Evolutionary conservation across 179 eudicot genomes (phyloP).

Genomic region (Carnegiea gigantea): DNA sequence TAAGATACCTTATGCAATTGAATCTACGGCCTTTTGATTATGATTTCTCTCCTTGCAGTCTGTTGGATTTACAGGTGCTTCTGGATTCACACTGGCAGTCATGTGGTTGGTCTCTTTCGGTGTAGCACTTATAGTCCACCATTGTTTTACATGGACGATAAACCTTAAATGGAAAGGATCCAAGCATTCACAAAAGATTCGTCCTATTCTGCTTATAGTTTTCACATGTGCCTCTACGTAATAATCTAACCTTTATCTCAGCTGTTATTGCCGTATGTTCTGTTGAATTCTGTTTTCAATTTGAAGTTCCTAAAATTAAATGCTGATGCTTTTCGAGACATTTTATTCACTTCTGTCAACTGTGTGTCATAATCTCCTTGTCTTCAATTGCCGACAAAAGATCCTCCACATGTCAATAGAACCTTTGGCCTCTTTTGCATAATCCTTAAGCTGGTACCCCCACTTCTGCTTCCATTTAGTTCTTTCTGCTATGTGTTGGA

Average conservation of each 20-base stretch:
- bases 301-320: constrained; percentile 3
- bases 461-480: neutral
- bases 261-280: neutral
- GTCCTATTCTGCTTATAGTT: constrained; percentile 54
- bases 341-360: neutral
- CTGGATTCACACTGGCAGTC: constrained; percentile 62
- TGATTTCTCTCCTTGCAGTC: constrained; percentile 59
- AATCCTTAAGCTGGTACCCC: neutral
- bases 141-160: constrained; percentile 73
- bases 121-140: constrained; percentile 58
- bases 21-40: constrained; percentile 3
- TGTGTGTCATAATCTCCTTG: neutral
- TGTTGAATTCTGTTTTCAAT: constrained; percentile 4
- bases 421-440: neutral
- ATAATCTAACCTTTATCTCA: constrained; percentile 35
- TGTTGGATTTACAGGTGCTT: constrained; percentile 89
- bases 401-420: neutral
- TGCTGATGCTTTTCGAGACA: neutral
- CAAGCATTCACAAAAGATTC: constrained; percentile 45
- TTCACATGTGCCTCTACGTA: constrained; percentile 84
- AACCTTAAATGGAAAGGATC: constrained; percentile 51
- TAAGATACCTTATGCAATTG: neutral
- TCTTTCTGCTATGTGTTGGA: neutral
- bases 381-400: neutral
- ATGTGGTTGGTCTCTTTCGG: constrained; percentile 80